Base-by-base conservation (phyloP, 352 stramenopile species). In the Globisporangium irregulare region DNA sequence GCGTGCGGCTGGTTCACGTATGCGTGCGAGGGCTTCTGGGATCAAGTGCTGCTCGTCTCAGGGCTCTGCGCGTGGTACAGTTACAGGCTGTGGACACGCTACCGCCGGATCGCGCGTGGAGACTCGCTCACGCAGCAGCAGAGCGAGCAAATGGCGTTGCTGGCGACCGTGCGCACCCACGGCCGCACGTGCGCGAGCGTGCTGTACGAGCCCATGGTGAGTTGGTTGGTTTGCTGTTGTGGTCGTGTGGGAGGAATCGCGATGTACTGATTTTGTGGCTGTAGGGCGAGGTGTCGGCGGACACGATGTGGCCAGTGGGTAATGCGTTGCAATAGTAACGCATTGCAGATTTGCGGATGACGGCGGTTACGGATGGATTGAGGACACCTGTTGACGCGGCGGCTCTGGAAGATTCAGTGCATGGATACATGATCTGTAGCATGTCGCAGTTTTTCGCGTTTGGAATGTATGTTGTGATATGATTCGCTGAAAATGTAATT, bases 11-110 rank as follows among this genome's bases (percentile, higher is more conserved):
- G 78, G 69, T 84, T 86, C 51, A 81, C 76, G 24, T 79, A 79
- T 36, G 72, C 64, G 27, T 91, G 82, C 62, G 62, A 76, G 48
- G 78, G 76, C n/a, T 92, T 92, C 64, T 89, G 74, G 75, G 68
- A 77, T 57, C 72, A 90, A 53, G 64, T 92, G 10, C 4, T 79
- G 3, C 22, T 80, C 32, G 73, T 75, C 1, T 24, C 70, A 15
- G 71, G 72, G 25, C 54, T 80, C 56, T 62, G 27, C n/a, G 10
- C 29, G 25, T 69, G 51, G 57, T 50, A 76, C 48, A 46, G 70
- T 25, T 54, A 63, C 18, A 74, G 66, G 25, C 12, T 79, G 6
- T 86, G 70, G 67, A 61, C 58, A 24, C 81, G 80, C 32, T 60
- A 74, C 4, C 80, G 70, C 18, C 70, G 63, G 12, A 5, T 79